Evolutionary conservation across 2,329 filamentous ascomycete species (phyloP), one percentile per base, ranked within the genome.

Genomic region (Hymenoscyphus repandus): DNA sequence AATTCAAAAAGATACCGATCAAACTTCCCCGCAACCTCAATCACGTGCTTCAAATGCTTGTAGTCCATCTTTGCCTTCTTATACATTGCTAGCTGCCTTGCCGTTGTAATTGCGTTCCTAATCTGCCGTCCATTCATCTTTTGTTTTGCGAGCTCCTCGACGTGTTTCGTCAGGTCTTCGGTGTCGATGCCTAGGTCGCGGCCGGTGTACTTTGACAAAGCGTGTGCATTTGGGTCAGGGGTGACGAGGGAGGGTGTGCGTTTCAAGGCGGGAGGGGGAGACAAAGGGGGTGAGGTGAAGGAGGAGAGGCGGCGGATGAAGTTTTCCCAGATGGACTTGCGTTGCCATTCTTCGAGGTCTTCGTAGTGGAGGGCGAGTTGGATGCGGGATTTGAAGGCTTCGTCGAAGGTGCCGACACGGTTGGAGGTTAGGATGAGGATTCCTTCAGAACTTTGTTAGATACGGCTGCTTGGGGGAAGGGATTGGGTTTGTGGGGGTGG

Each of bases 381-480:
- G 47, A 70, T 67, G 6, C 68, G 59, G 13, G 62, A 65, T 20
- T 64, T 64, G 53, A 73, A 68, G 0, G 69, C 70, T 34, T 55
- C 64, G 44, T 72, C 70, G 44, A 72, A 67, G 10, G 50, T 59
- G 3, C 64, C 53, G 39, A 72, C 68, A 1, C 70, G 65, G 18
- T 71, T 69, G 18, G 65, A 66, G 3, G 72, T 73, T 0, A 73
- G 61, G 51, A 73, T 67, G 1, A 70, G 61, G 37, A 73, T 69
- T 38, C 45, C 36, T 27, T n/a, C n/a, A n/a, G 12, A 15, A 13
- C 10, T 18, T 38, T 45, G n/a, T 18, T 15, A 38, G 36, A 6
- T 9, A 15, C n/a, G n/a, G n/a, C n/a, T n/a, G n/a, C n/a, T n/a
- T n/a, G n/a, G 6, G 13, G 12, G 22, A 4, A 13, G 22, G 22